Evolutionary conservation across 2,329 filamentous ascomycete species (phyloP), one percentile per base, ranked within the genome.

Genomic region (Cercospora sp.): DNA sequence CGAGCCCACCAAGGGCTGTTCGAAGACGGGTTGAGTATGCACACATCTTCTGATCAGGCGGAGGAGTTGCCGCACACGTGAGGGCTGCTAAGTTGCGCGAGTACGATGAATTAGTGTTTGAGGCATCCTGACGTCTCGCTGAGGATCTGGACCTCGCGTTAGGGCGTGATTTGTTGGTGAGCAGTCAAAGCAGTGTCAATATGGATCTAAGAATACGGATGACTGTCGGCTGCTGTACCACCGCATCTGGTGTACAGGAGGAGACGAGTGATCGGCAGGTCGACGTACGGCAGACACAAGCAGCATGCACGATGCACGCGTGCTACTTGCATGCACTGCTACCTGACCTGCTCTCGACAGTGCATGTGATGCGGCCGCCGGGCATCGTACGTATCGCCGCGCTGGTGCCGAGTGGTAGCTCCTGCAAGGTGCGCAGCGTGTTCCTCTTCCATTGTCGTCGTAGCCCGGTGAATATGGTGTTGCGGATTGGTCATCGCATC

Each of bases 241-340:
- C 30, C 26, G 28, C 21, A 58, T 32, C 55, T 58, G 55, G 55
- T 34, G 55, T 59, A 6, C 30, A n/a, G 55, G 28, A n/a, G 55
- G 28, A 24, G 55, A 59, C 49, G 13, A 21, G 30, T 37, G 55
- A 24, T 59, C 28, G 57, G 28, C 40, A 62, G 28, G 37, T 62
- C 34, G 30, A 28, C 18, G 34, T 18, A 49, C 37, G 37, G 30
- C 32, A 60, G 10, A 61, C 37, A 43, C 28, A 30, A 30, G 37
- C 37, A 18, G 49, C 34, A 59, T 45, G 49, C 21, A 58, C 34
- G 26, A 40, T 65, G 45, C 21, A 24, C 63, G 55, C 63, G 63
- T 65, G 63, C 49, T 34, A 65, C 63, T 43, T 59, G 63, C 63
- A 62, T 65, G 63, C 63, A 58, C 26, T 18, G 53, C 28, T 16